These are phyloP conservation scores for Kodamaea jinghongensis DNA, from an alignment of 805 yeast species.

Conservation along the genomic window DNA sequence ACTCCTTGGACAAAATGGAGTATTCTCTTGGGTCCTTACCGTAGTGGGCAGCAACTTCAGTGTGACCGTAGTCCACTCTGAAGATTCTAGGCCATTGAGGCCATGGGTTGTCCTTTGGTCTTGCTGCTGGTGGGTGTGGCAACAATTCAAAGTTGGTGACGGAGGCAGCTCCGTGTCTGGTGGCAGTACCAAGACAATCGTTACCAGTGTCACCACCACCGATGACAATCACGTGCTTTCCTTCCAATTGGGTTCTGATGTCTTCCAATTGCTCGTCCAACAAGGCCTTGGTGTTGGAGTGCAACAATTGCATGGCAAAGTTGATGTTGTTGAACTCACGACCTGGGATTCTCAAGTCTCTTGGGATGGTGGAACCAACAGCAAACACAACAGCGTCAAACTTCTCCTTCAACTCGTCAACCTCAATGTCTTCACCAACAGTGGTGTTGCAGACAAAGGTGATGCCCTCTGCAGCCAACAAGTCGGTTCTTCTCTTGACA, in stretches of 20 bases:
- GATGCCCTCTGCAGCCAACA: slow-evolving; percentile 88
- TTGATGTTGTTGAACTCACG: slow-evolving; percentile 86
- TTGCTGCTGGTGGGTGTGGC: slow-evolving; percentile 83
- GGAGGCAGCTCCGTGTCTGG: slow-evolving; percentile 94
- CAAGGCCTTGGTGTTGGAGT: slow-evolving; percentile 85
- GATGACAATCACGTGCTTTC: slow-evolving; percentile 90
- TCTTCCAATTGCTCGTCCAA: slow-evolving; percentile 77
- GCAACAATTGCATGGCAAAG: slow-evolving; percentile 91
- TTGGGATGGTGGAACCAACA: slow-evolving; percentile 94
- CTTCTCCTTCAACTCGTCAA: slow-evolving; percentile 59
- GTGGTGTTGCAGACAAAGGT: slow-evolving; percentile 72
- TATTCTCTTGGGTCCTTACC: slow-evolving; percentile 98
- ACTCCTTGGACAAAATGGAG: slow-evolving; percentile 92
- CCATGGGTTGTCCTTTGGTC: slow-evolving; percentile 98
- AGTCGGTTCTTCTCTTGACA: slow-evolving; percentile 89
- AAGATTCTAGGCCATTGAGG: slow-evolving; percentile 99
- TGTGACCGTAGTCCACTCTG: slow-evolving; percentile 97
- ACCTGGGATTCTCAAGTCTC: slow-evolving; percentile 93
- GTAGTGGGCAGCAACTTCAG: slow-evolving; percentile 90
- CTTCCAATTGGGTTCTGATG: slow-evolving; percentile 67
- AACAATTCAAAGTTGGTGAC: slow-evolving; percentile 91
- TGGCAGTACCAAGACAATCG: slow-evolving; percentile 96
- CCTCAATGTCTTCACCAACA: slow-evolving; percentile 78
- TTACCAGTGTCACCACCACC: slow-evolving; percentile 99
- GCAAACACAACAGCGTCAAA: slow-evolving; percentile 88